Conservation (phyloP, 2,329 filamentous ascomycete species). For the Bretziella fagacearum region DNA sequence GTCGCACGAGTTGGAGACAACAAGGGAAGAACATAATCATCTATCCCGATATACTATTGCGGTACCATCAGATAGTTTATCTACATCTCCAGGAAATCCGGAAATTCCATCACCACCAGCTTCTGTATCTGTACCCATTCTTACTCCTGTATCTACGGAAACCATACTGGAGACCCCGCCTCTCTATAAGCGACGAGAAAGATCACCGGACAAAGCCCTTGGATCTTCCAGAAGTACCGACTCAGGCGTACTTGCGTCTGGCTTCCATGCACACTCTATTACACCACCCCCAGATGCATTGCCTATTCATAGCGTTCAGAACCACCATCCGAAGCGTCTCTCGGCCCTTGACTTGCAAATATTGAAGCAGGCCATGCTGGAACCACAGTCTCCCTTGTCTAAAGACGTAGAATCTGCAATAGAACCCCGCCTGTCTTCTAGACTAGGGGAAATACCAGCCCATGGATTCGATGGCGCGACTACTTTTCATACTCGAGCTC, state of each 20-base stretch:
- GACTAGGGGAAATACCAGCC: no score
- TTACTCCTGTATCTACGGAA: not conserved
- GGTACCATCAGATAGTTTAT: no score
- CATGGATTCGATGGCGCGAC: not conserved
- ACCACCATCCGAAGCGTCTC: not conserved
- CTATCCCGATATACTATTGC: no score
- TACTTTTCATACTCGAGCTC: conserved; percentile 1
- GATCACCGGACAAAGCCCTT: not conserved
- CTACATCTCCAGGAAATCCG: no score
- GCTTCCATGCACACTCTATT: not conserved
- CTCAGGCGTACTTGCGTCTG: not conserved
- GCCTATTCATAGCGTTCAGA: not conserved
- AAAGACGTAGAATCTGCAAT: not conserved
- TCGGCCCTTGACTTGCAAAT: not conserved
- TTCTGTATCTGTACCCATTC: not conserved
- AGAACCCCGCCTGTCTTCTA: no score
- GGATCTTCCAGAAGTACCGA: no score
- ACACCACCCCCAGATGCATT: not conserved
- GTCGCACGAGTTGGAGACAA: no score
- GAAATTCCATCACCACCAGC: not conserved
- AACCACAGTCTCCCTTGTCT: not conserved
- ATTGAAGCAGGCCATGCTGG: not conserved
- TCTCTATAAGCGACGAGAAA: not conserved
- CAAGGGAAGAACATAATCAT: no score
- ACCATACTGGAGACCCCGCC: not conserved